A percentile compares a stretch with the other conserved stretches of the same genome.
These are phyloP conservation scores for Starmerella bombicola DNA, from an alignment of 805 yeast species.

Conservation along the genomic window DNA sequence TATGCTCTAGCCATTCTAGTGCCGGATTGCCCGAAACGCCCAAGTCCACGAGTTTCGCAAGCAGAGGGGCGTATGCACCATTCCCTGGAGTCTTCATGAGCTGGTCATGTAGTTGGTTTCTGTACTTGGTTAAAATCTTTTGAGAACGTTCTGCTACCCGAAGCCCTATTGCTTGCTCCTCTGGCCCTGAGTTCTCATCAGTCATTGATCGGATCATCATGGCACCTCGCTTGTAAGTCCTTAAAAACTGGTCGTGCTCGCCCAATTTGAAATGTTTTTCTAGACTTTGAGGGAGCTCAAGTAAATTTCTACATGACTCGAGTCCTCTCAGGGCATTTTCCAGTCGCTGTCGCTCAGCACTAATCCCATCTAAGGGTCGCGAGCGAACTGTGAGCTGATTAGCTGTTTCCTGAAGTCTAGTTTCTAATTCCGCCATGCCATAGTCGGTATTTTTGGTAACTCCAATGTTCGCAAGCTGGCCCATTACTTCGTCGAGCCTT, in stretches of 20 bases:
- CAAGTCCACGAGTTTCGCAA: constrained; percentile 48
- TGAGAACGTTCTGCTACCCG: constrained; percentile 49
- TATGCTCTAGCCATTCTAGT: constrained; percentile 46
- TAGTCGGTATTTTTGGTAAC: constrained; percentile 25
- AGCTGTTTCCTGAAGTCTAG: constrained; percentile 37
- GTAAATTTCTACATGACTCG: constrained; percentile 40
- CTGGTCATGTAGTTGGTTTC: constrained; percentile 40
- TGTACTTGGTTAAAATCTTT: constrained; percentile 41
- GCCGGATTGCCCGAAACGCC: constrained; percentile 57
- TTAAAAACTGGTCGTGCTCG: constrained; percentile 46
- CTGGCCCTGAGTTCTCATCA: constrained; percentile 14
- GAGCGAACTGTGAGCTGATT: constrained; percentile 41
- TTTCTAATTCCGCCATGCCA: constrained; percentile 30
- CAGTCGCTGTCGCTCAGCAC: constrained; percentile 38
- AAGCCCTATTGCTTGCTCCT: constrained; percentile 31
- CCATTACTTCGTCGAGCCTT: constrained; percentile 47
- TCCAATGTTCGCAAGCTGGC: constrained; percentile 36
- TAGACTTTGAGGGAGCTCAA: constrained; percentile 46
- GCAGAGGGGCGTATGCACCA: constrained; percentile 28
- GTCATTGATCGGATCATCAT: constrained; percentile 21
- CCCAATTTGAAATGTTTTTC: constrained; percentile 34
- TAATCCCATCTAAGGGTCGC: constrained; percentile 47
- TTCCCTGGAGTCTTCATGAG: constrained; percentile 30
- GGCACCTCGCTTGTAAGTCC: constrained; percentile 45
- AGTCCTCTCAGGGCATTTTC: constrained; percentile 40